Conservation (phyloP, 371 early-diverging fungal genomes). For the Dentiscutata heterogama region DNA sequence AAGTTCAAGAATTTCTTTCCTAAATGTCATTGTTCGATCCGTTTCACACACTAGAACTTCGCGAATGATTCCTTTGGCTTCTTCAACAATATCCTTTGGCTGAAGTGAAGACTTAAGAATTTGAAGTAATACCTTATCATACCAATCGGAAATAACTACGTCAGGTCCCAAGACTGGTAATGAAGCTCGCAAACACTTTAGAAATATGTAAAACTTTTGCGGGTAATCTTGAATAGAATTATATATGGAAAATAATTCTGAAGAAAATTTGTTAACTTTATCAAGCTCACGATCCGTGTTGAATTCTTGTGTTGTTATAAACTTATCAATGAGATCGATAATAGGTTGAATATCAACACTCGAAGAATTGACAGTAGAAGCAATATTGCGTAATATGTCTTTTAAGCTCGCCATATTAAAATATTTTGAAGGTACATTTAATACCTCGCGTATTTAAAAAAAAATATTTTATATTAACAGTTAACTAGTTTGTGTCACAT, state of each 20-base stretch:
- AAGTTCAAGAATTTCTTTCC: not conserved
- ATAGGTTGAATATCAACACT: slow-evolving; percentile 15
- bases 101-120: slow-evolving; percentile 2
- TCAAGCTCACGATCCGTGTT: slow-evolving; percentile 10
- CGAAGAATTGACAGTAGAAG: slow-evolving; percentile 4
- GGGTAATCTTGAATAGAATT: slow-evolving; percentile 12
- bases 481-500: too few relatives aligned
- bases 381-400: slow-evolving; percentile 19
- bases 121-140: slow-evolving; percentile 7
- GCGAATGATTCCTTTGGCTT: slow-evolving; percentile 25
- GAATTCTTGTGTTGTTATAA: not conserved
- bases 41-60: slow-evolving; percentile 19
- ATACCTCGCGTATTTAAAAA: not conserved
- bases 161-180: slow-evolving; percentile 36
- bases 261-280: slow-evolving; percentile 11
- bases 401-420: slow-evolving; percentile 15
- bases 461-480: too few relatives aligned
- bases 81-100: slow-evolving; percentile 37
- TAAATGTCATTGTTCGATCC: slow-evolving; percentile 1
- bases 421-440: not conserved
- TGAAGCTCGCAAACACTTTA: slow-evolving; percentile 21
- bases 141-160: slow-evolving; percentile 36
- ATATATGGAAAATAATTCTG: slow-evolving; percentile 6
- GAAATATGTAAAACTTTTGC: slow-evolving; percentile 6
- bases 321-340: slow-evolving; percentile 27